Conservation (phyloP, 495 filamentous ascomycete species). For the Podospora pseudocomata region DNA sequence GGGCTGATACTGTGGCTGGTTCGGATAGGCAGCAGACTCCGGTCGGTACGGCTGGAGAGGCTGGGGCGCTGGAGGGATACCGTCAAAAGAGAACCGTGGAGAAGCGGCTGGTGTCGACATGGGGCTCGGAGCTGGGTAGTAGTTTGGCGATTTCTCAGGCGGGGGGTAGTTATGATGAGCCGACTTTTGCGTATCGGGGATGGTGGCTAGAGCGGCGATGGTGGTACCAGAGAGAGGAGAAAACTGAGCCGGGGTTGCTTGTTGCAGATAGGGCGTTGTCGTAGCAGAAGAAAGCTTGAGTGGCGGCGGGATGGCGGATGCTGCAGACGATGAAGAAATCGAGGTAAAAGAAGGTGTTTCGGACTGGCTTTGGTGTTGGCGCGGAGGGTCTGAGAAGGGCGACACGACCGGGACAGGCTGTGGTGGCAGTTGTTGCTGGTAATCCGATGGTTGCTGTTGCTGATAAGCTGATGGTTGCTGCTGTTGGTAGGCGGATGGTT, state of each 20-base stretch:
- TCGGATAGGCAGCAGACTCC: neutral
- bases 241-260: neutral
- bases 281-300: neutral
- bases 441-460: neutral
- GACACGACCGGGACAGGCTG: constrained; percentile 5
- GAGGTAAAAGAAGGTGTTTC: neutral
- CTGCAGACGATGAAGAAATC: neutral
- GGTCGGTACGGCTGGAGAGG: neutral
- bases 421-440: neutral
- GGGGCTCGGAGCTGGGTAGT: constrained; percentile 14
- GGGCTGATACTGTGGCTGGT: constrained; percentile 10
- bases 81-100: neutral
- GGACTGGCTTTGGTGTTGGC: constrained; percentile 1
- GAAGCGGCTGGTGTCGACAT: constrained; percentile 8
- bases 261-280: neutral
- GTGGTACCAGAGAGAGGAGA: neutral
- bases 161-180: constrained; percentile 7
- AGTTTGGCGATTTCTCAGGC: neutral
- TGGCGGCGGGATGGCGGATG: neutral
- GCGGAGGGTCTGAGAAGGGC: neutral
- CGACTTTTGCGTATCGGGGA: neutral
- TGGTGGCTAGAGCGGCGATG: neutral
- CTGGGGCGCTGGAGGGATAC: neutral
- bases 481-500: neutral
- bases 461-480: neutral